A percentile compares a stretch with the other conserved stretches of the same genome.
These are phyloP conservation scores for Eucalyptus pauciflora DNA, from an alignment of 345 rosid species.

Conservation along the genomic window DNA sequence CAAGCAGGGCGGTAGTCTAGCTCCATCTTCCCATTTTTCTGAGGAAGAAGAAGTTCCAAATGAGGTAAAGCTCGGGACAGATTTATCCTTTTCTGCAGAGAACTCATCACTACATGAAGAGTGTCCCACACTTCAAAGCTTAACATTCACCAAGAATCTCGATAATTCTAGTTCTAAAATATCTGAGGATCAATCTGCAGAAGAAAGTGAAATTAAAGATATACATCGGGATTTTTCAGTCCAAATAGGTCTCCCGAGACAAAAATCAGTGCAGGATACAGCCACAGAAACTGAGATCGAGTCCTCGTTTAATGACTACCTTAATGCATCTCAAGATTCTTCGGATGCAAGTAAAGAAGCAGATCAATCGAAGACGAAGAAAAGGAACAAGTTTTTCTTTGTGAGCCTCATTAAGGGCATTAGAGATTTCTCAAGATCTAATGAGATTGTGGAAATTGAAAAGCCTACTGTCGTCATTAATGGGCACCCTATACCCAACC, in stretches of 20 bases:
- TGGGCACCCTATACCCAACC: constrained; percentile 53
- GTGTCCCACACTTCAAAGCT: constrained; percentile 29
- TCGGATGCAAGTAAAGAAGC: constrained; percentile 38
- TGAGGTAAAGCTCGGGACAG: constrained; percentile 12
- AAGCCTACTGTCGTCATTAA: constrained; percentile 45
- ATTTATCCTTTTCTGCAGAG: constrained; percentile 3
- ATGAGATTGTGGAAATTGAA: constrained; percentile 35
- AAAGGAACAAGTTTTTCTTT: constrained; percentile 49
- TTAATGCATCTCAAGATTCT: constrained; percentile 65
- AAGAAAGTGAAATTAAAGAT: constrained; percentile 42
- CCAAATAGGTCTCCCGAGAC: constrained; percentile 9
- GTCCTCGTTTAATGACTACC: constrained; percentile 51
- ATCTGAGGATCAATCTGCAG: constrained; percentile 29
- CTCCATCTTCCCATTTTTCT: constrained; percentile 40
- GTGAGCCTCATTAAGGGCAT: constrained; percentile 65
- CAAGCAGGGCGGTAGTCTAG: constrained; percentile 37
- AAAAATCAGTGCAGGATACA: constrained; percentile 64
- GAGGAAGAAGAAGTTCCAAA: constrained; percentile 58
- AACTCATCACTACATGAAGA: constrained; percentile 7
- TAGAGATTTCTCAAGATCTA: constrained; percentile 55
- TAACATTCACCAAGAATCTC: constrained; percentile 41
- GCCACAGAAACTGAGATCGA: constrained; percentile 62
- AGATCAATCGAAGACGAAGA: constrained; percentile 22
- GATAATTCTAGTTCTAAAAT: constrained; percentile 34
- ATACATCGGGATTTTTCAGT: not conserved